Evolutionary conservation across 164 flowering plant genomes (phyloP), one percentile per base, ranked within the genome.

Genomic region (Berberis vulgaris): DNA sequence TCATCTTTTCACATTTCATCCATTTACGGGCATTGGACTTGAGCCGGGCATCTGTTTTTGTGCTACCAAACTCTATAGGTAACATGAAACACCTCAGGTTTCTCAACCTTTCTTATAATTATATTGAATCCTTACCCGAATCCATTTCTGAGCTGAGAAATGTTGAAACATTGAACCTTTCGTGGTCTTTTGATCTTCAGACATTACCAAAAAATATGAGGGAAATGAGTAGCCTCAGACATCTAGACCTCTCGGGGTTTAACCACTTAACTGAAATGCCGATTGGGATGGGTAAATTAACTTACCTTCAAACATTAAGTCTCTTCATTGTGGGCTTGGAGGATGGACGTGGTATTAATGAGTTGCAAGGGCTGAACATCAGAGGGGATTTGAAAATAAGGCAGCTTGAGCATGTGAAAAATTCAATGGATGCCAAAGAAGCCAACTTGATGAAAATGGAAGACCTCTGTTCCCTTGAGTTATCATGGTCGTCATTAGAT

Each of bases 11-110:
- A 7, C 62, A 43, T 45, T 6, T n/a, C 9, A 60, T 45, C 12
- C 11, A 41, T 60, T 40, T 45, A 60, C 12, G 41, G 49, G 4
- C 47, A 5, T n/a, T 45, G 47, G 49, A 43, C 4, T 59, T 59
- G 47, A 52, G 55, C n/a, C 62, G 62, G 13, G 50, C 50, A 43
- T 41, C 6, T 26, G 5, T 60, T 43, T 9, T 8, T 0, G 62
- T 43, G 9, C 45, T 60, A 6, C 62, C 62, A 45, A 44, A n/a
- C 9, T 47, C 10, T 40, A 39, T 61, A 8, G n/a, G 54, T 10
- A 49, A 61, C 8, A 46, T 49, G 42, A 49, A 46, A 38, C 64
- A 46, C 8, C 54, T 61, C 2, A 61, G 64, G 64, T 61, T 46
- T 49, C 50, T 61, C 39, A 40, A 61, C 13, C 41, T 61, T 11